Conservation (phyloP, 768 basidiomycete species). For the Pleurotus salmoneostramineus region DNA sequence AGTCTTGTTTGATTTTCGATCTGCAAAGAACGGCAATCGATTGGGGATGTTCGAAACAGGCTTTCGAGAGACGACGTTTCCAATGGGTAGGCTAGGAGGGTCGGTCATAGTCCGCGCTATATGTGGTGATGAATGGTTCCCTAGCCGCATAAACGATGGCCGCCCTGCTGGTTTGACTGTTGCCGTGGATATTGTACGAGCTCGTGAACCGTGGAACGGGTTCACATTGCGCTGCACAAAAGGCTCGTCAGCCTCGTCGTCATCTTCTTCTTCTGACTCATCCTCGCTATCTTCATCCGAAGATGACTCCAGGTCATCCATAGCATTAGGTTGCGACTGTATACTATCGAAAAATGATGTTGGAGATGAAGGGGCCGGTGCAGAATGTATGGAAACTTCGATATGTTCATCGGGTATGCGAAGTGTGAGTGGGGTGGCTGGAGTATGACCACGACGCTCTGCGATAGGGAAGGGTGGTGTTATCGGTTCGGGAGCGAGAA, state of each 20-base stretch:
- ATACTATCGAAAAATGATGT: slow-evolving; percentile 75
- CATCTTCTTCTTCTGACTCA: slow-evolving; percentile 28
- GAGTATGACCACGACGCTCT: slow-evolving; percentile 23
- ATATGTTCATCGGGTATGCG: slow-evolving; percentile 42
- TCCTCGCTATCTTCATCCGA: slow-evolving; percentile 41
- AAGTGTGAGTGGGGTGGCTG: slow-evolving; percentile 28
- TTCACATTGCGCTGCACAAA: slow-evolving; percentile 14
- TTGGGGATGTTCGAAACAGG: slow-evolving; percentile 52
- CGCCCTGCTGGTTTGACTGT: slow-evolving; percentile 22
- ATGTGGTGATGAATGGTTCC: slow-evolving; percentile 70
- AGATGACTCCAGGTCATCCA: slow-evolving; percentile 70
- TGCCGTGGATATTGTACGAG: slow-evolving; percentile 33
- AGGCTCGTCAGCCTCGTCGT: slow-evolving; percentile 15
- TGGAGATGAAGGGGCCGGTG: slow-evolving; percentile 61
- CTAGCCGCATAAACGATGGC: slow-evolving; percentile 55
- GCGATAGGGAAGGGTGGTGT: slow-evolving; percentile 37
- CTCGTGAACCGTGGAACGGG: slow-evolving; percentile 28
- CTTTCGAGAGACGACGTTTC: slow-evolving; percentile 31
- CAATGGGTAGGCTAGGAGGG: slow-evolving; percentile 25
- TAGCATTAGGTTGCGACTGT: slow-evolving; percentile 63
- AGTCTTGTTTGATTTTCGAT: slow-evolving; percentile 35
- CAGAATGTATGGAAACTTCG: slow-evolving; percentile 48
- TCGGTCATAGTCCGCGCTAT: slow-evolving; percentile 37
- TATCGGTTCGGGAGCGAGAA: slow-evolving; percentile 38
- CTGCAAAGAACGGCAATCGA: slow-evolving; percentile 42